Percentiles rank a stretch among this genome's conserved stretches.
phyloP scores from a whole-genome alignment of 768 basidiomycete genomes.

The Chalciporus chontae region DNA sequence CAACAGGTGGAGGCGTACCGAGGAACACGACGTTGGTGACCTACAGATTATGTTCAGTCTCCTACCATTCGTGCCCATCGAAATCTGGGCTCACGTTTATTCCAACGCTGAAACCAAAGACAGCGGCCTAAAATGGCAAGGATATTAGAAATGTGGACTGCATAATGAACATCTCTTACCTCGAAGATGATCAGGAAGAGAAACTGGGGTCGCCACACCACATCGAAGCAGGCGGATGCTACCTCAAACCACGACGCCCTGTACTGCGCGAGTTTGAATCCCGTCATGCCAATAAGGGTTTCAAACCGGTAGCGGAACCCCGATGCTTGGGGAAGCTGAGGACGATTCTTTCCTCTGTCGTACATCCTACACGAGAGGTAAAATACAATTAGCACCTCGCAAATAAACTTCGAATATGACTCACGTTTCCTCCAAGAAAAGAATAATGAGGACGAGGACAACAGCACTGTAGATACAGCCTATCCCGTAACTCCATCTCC shows the following conservation, averaged over 20 bases:
- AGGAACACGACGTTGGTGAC: slow-evolving; percentile 56
- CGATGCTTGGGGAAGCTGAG: slow-evolving; percentile 23
- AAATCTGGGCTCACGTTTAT: slow-evolving; percentile 33
- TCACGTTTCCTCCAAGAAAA: slow-evolving; percentile 52
- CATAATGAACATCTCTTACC: slow-evolving; percentile 16
- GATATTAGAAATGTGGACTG: background rate
- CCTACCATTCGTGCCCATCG: background rate
- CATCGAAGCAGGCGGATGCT: slow-evolving; percentile 31
- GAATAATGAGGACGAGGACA: slow-evolving; percentile 43
- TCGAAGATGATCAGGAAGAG: slow-evolving; percentile 38
- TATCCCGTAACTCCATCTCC: slow-evolving; percentile 53
- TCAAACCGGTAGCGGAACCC: slow-evolving; percentile 41
- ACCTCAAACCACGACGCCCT: slow-evolving; percentile 39
- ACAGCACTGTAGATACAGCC: slow-evolving; percentile 45
- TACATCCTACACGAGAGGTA: slow-evolving; percentile 35
- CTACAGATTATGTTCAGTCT: slow-evolving; percentile 21
- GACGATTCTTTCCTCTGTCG: slow-evolving; percentile 40
- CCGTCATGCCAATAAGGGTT: slow-evolving; percentile 48
- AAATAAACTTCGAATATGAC: slow-evolving; percentile 1
- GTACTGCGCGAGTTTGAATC: slow-evolving; percentile 42
- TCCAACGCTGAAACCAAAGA: slow-evolving; percentile 50
- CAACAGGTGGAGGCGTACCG: slow-evolving; percentile 41
- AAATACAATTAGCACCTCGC: background rate
- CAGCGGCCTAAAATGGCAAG: slow-evolving; percentile 28
- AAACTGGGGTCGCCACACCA: slow-evolving; percentile 51